phyloP scores from a whole-genome alignment of 371 early-diverging fungal species.

The Mortierella sp. region DNA sequence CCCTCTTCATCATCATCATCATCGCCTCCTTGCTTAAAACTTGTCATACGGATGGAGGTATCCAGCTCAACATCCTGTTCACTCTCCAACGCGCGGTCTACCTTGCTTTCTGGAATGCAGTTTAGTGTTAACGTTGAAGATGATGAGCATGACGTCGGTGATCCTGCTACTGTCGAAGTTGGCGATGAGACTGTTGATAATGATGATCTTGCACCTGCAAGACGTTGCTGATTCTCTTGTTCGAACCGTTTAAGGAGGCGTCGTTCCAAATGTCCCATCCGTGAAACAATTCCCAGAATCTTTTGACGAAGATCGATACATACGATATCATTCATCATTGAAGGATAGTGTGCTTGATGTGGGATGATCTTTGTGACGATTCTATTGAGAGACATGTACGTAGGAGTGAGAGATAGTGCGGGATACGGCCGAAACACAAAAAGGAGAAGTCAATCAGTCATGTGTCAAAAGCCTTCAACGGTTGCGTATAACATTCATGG shows the following conservation, averaged over 20 bases:
- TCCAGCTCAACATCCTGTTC: too few relatives aligned
- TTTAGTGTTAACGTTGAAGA: too few relatives aligned
- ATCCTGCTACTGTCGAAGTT: background rate
- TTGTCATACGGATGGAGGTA: background rate
- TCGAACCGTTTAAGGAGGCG: conserved; percentile 40
- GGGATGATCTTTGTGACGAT: conserved; percentile 56
- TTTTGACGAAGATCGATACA: conserved; percentile 56
- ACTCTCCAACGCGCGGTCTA: too few relatives aligned
- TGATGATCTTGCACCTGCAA: background rate
- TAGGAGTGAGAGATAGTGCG: background rate
- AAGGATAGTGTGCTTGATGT: conserved; percentile 25
- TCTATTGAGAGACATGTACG: background rate
- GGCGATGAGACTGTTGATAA: background rate
- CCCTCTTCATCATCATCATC: conserved; percentile 5
- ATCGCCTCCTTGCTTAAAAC: conserved; percentile 2
- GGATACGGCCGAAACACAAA: background rate
- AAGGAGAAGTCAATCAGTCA: background rate
- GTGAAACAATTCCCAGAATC: conserved; percentile 30
- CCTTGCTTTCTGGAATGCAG: too few relatives aligned
- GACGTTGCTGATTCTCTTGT: conserved; percentile 30
- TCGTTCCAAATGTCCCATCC: conserved; percentile 45
- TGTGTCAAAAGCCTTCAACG: too few relatives aligned
- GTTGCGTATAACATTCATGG: too few relatives aligned
- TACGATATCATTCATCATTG: conserved; percentile 57
- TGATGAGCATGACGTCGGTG: too few relatives aligned